phyloP scores from a whole-genome alignment of 139 green algal species.

The Tetraselmis chui region DNA sequence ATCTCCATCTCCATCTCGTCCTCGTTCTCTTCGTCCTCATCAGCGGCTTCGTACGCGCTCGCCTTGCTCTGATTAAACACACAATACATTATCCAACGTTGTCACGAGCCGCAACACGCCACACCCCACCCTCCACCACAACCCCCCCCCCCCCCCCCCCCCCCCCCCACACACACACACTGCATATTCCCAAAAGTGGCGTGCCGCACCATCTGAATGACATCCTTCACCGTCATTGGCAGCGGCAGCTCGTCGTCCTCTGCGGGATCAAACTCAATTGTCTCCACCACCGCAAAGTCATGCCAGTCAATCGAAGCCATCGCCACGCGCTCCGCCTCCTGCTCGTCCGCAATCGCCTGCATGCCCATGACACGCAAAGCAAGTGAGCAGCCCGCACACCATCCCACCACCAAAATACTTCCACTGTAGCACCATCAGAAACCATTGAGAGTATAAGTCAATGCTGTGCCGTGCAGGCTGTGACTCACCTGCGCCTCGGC shows the following conservation, averaged over 20 bases:
- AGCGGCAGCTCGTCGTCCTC: slow-evolving; percentile 84
- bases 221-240: slow-evolving; percentile 76
- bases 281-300: slow-evolving; percentile 95
- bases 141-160: slow-evolving; percentile 19
- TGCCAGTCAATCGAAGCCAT: slow-evolving; percentile 94
- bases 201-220: slow-evolving; percentile 39
- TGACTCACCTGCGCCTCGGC: slow-evolving; percentile 57
- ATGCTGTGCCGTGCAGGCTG: too few relatives aligned
- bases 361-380: neutral
- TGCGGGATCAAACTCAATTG: slow-evolving; percentile 88
- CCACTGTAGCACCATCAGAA: too few relatives aligned
- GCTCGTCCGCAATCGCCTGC: slow-evolving; percentile 42
- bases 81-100: too few relatives aligned
- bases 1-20: slow-evolving; percentile 40
- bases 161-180: slow-evolving; percentile 2
- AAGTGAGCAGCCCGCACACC: too few relatives aligned
- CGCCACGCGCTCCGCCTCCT: slow-evolving; percentile 77
- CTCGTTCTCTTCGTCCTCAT: slow-evolving; percentile 29
- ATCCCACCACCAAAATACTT: too few relatives aligned
- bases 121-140: slow-evolving; percentile 1
- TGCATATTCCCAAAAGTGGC: slow-evolving; percentile 7
- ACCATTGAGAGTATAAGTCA: too few relatives aligned
- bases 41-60: neutral
- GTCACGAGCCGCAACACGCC: too few relatives aligned
- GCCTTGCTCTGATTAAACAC: neutral